Conservation (phyloP, 1,284 basidiomycete species). For the Ustilago esculenta region DNA sequence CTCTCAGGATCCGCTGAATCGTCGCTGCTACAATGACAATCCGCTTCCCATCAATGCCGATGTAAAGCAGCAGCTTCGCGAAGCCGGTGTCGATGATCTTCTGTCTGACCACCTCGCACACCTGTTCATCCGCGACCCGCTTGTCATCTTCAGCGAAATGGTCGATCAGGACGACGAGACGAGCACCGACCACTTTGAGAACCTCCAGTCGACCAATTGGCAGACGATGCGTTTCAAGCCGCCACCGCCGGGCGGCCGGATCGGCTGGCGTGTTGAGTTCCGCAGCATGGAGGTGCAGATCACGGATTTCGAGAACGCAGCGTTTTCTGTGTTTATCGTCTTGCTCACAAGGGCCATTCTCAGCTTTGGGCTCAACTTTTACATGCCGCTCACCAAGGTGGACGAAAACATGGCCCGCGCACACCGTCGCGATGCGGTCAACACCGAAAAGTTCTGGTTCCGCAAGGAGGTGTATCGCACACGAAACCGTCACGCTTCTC, state of each 20-base stretch:
- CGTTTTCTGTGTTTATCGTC: constrained; percentile 92
- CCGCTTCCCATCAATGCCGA: constrained; percentile 79
- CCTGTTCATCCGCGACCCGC: constrained; percentile 95
- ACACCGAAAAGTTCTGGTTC: constrained; percentile 84
- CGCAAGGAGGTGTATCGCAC: constrained; percentile 78
- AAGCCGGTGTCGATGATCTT: constrained; percentile 79
- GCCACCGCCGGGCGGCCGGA: constrained; percentile 81
- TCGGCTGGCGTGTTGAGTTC: constrained; percentile 99
- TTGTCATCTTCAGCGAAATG: constrained; percentile 93
- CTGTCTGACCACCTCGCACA: constrained; percentile 93
- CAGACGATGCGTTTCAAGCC: constrained; percentile 99
- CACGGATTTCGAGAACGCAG: constrained; percentile 99
- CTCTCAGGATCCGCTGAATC: constrained; percentile 84
- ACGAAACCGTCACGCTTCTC: constrained; percentile 68
- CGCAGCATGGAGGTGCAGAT: constrained; percentile 98
- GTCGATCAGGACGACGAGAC: constrained; percentile 87
- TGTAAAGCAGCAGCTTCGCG: constrained; percentile 66
- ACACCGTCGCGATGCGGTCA: constrained; percentile 83
- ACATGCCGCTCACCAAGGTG: constrained; percentile 96
- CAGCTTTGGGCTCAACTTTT: constrained; percentile 89
- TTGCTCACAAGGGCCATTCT: constrained; percentile 92
- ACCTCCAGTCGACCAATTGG: constrained; percentile 99
- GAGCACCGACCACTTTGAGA: constrained; percentile 98
- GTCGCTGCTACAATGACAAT: constrained; percentile 92
- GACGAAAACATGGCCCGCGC: constrained; percentile 96